Base-by-base conservation (phyloP, 805 yeast genomes). In the Candida tallmaniae region DNA sequence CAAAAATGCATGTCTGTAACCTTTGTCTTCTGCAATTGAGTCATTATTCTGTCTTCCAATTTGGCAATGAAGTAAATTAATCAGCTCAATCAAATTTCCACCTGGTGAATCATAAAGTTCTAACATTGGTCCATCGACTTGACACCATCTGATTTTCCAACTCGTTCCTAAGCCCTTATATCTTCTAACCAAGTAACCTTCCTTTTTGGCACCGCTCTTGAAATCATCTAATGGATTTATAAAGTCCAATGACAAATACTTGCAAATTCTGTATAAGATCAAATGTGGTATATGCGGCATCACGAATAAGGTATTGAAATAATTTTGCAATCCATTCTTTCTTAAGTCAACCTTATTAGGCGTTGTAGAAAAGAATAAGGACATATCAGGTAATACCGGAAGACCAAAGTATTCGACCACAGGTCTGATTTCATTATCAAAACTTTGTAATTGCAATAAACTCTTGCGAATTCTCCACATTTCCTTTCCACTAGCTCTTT, bases 401-500 rank as follows among this genome's bases (percentile, higher is more conserved):
- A 82, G 56, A 16, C 78, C 75, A 32, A 76, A 71, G 37, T 66
- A 65, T 38, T 69, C 72, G 12, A 65, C 57, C 8, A 62, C 53
- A 4, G 74, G 74, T 42, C 87, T 66, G 8, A 86, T 61, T 25
- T 70, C 74, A 15, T 60, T 56, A 55, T 87, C 94, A 41, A 89
- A 67, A 7, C 69, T 65, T 5, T 64, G 42, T n/a, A 90, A 60
- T 46, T 80, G 81, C 1, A 73, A 60, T 39, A 78, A 72, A 2
- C 77, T 56, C 49, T 87, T 87, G 27, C 77, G 65, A 34, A 86
- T 76, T 45, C 78, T 70, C 82, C 95, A 89, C 65, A 84, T 73
- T 46, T 80, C 86, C 40, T 78, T 78, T 25, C 67, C 63, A 2
- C 79, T 59, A 16, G 69, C 76, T 22, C 78, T 70, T 45, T 83